Evolutionary conservation across 2,329 filamentous ascomycete species (phyloP).

Genomic region (Scytalidium lignicola): DNA sequence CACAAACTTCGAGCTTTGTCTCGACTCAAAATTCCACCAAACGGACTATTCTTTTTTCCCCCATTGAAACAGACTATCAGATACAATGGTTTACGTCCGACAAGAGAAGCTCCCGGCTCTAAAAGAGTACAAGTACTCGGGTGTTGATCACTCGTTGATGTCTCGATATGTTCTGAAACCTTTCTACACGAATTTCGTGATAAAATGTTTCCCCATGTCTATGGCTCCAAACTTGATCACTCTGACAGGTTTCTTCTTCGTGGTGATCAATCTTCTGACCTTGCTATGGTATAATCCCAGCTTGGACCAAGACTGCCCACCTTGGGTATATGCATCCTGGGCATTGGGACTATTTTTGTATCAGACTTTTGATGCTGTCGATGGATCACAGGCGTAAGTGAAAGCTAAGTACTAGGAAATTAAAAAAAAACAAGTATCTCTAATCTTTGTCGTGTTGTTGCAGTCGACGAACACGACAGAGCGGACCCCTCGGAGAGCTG

Average conservation of each 20-base stretch:
- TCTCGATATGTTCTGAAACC: conserved; percentile 95
- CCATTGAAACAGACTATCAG: not conserved
- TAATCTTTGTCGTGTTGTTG: not conserved
- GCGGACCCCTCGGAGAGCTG: conserved; percentile 87
- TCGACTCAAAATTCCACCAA: not conserved
- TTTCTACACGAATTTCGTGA: conserved; percentile 93
- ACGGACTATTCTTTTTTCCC: not conserved
- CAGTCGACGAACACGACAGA: conserved; percentile 82
- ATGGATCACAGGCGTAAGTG: conserved; percentile 84
- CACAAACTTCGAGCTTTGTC: not conserved
- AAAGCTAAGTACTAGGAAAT: not conserved
- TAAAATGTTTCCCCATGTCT: conserved; percentile 88
- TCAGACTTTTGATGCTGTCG: conserved; percentile 97
- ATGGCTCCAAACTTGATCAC: conserved; percentile 93
- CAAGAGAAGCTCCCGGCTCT: conserved; percentile 84
- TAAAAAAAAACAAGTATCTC: conserved; percentile 5
- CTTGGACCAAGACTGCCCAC: conserved; percentile 85
- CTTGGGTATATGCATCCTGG: conserved; percentile 95
- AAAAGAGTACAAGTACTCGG: conserved; percentile 91
- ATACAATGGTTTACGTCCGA: conserved; percentile 91
- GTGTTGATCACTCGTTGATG: conserved; percentile 82
- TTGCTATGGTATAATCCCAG: conserved; percentile 95
- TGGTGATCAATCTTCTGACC: conserved; percentile 84
- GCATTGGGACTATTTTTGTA: conserved; percentile 87
- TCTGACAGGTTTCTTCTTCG: conserved; percentile 82